Base-by-base conservation (phyloP, 441 rosid species). In the Mallotus repandus region DNA sequence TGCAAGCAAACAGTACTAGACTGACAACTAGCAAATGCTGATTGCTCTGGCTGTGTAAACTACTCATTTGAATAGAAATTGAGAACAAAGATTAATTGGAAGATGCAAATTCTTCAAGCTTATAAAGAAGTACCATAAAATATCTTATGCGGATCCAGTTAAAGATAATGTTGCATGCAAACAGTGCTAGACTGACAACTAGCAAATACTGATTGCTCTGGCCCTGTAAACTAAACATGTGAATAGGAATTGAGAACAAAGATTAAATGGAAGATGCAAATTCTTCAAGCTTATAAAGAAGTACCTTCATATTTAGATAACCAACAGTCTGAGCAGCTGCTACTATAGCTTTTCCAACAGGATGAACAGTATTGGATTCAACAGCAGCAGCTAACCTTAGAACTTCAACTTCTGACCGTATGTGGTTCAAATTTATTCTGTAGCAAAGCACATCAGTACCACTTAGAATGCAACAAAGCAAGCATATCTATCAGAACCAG, bases 331-430 rank as follows among this genome's bases (percentile, higher is more conserved):
- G 83, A 54, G 96, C 96, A 80, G 99, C 98, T 84, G 90, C 88
- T 61, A 89, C 86, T 48, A 95, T 93, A 38, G 98, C 99, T 86
- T 93, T 95, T 61, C 98, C 99, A 75, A 95, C 88, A 59, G 99
- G 99, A 82, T 95, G 98, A 77, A 91, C 70, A 12, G 96, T 95
- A 81, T 93, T 91, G 78, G 88, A 88, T 86, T 95, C 99, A 73
- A 95, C 97, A 78, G 87, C 90, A 78, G 98, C 94, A 73, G 99
- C 99, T 79, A 95, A 79, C 79, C 75, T 86, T 75, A 95, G 86
- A 74, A 91, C 83, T 84, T 95, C 96, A 81, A 59, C 82, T 81
- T 91, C 89, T 55, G 98, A 88, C 89, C 71, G 84, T 63, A 61
- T 56, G 72, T 74, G 59, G 67, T 58, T 68, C 49, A 82, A 63